Base-by-base conservation (phyloP, 2,329 filamentous ascomycete species). In the Dothiorella sarmentorum region DNA sequence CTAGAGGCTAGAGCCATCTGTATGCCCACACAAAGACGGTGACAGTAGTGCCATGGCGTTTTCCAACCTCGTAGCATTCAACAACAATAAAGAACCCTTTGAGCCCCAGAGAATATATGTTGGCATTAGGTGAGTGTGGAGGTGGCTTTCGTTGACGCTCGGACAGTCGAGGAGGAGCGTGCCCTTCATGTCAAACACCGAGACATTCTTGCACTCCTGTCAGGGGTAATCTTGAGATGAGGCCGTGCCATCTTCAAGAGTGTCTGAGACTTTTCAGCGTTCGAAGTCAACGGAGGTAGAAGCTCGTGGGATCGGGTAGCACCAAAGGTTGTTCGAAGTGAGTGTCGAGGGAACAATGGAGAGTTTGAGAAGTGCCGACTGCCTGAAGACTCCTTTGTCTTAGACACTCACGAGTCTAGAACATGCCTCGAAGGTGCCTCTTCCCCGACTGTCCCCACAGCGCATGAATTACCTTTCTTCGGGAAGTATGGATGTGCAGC, bases 401-500 rank as follows among this genome's bases (percentile, higher is more conserved):
- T 40, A 53, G 49, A 53, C 49, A 53, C 10, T 33, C 22, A 3
- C 22, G 10, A 29, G 49, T 53, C 49, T 53, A 42, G 49, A 53
- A 22, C 24, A 27, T 38, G 33, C 15, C 22, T 20, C 13, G 22
- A 40, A 29, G 31, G 31, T 27, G 22, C 24, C 26, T 45, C 33
- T 53, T 3, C 33, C 22, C 5, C 22, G 24, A 53, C n/a, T 13
- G 49, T 18, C 35, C n/a, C 49, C 49, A 53, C 49, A 40, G 10
- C 22, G 22, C 35, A 42, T 40, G 49, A 38, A 17, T 53, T 15
- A 35, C 22, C 35, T 53, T 24, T 40, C 9, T 33, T 26, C 35
- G 49, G 49, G 49, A 53, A 40, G 49, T 53, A 53, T 53, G 22
- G 49, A 53, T 53, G 49, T 53, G 49, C 49, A 53, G 20, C 22